Evolutionary conservation across 257 asterid species (phyloP).

Genomic region (Petunia axillaris): DNA sequence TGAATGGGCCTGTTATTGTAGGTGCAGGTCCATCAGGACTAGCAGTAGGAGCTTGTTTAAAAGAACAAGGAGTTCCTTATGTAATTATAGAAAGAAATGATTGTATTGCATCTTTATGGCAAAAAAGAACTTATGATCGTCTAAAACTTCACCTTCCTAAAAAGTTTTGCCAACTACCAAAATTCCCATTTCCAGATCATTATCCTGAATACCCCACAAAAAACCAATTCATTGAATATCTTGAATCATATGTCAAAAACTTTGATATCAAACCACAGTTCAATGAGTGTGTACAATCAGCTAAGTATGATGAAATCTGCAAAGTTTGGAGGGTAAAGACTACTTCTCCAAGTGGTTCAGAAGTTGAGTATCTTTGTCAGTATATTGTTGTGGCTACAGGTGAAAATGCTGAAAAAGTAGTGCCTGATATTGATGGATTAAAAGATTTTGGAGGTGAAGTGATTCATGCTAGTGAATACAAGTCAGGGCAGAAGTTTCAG

Average conservation of each 20-base stretch:
- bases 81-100: constrained; percentile 71
- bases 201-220: constrained; percentile 79
- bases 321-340: constrained; percentile 70
- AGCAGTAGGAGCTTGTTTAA: constrained; percentile 88
- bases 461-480: constrained; percentile 77
- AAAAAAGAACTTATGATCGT: constrained; percentile 83
- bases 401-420: constrained; percentile 71
- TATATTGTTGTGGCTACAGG: constrained; percentile 92
- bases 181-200: constrained; percentile 71
- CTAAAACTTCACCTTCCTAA: constrained; percentile 84
- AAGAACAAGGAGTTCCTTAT: constrained; percentile 67
- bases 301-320: constrained; percentile 74
- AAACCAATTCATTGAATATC: constrained; percentile 71
- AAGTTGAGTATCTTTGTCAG: constrained; percentile 85
- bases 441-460: constrained; percentile 67
- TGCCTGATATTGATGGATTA: constrained; percentile 79
- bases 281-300: constrained; percentile 70
- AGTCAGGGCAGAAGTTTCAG: constrained; percentile 60
- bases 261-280: constrained; percentile 69
- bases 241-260: constrained; percentile 59
- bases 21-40: constrained; percentile 96
- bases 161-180: constrained; percentile 76
- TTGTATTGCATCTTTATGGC: constrained; percentile 94
- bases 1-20: constrained; percentile 81
- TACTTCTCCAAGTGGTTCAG: constrained; percentile 36